These are phyloP conservation scores for Mallotus repandus DNA, from an alignment of 441 rosid genomes.

Conservation along the genomic window DNA sequence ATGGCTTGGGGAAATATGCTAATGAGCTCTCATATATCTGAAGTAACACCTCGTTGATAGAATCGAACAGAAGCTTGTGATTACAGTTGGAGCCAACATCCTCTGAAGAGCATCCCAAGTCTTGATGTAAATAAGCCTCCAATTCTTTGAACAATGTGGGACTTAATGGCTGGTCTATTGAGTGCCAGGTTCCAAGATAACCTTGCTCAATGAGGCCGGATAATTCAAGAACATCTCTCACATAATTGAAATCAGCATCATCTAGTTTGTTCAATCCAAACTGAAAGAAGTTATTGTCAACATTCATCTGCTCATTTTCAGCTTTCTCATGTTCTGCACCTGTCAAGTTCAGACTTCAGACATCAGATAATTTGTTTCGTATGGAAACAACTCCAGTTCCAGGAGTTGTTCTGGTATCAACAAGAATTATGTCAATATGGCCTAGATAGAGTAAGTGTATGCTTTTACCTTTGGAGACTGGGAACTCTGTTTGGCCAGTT, in stretches of 20 bases:
- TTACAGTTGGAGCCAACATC: constrained; percentile 24
- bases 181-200: constrained; percentile 46
- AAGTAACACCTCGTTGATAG: constrained; percentile 54
- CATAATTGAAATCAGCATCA: constrained; percentile 49
- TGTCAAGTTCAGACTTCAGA: background rate
- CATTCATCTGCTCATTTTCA: constrained; percentile 19
- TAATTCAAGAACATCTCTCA: constrained; percentile 49
- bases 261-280: constrained; percentile 26
- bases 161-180: constrained; percentile 65
- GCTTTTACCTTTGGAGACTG: constrained; percentile 38
- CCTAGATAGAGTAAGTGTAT: background rate
- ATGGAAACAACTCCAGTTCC: background rate
- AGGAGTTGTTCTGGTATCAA: background rate
- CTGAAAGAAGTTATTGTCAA: constrained; percentile 11
- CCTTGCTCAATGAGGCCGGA: constrained; percentile 59
- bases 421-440: no score
- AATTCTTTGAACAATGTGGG: constrained; percentile 54
- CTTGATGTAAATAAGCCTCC: constrained; percentile 36
- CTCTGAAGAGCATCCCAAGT: constrained; percentile 29
- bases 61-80: constrained; percentile 61
- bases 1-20: constrained; percentile 58
- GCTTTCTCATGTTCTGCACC: constrained; percentile 18
- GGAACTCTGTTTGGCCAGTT: constrained; percentile 16
- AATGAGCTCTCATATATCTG: constrained; percentile 42
- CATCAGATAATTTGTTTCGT: background rate